Conservation (phyloP, 2,329 filamentous ascomycete species). For the Colletotrichum karsti region DNA sequence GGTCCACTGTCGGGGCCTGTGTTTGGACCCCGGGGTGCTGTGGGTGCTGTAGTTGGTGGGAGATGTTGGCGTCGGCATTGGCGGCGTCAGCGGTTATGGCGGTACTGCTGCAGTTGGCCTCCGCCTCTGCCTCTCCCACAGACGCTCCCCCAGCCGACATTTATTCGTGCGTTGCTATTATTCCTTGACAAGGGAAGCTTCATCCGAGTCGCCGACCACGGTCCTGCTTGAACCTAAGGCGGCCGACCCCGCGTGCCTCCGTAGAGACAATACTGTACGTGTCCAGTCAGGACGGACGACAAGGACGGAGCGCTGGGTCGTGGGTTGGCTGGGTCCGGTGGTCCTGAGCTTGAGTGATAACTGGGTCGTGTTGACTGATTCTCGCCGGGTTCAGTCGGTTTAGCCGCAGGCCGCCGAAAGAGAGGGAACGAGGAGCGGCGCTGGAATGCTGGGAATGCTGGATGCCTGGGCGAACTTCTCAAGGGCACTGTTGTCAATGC, state of each 20-base stretch:
- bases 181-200: neutral
- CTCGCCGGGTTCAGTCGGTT: conserved; percentile 24
- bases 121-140: conserved; percentile 2
- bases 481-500: conserved; percentile 26
- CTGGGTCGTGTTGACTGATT: conserved; percentile 23
- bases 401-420: conserved; percentile 14
- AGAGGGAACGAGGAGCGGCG: conserved; percentile 12
- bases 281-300: neutral
- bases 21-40: conserved; percentile 1
- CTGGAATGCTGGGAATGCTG: conserved; percentile 19
- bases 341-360: conserved; percentile 26
- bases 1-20: conserved; percentile 14
- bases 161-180: neutral
- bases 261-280: neutral
- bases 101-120: neutral
- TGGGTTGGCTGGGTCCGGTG: conserved; percentile 24
- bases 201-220: neutral
- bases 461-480: conserved; percentile 19
- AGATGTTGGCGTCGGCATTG: neutral
- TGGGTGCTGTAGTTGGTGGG: conserved; percentile 13
- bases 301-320: conserved; percentile 14
- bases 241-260: conserved; percentile 2
- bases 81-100: conserved; percentile 1
- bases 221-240: neutral
- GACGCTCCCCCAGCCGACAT: conserved; percentile 10